These are phyloP conservation scores for Acer negundo DNA, from an alignment of 345 rosid genomes.

Conservation along the genomic window DNA sequence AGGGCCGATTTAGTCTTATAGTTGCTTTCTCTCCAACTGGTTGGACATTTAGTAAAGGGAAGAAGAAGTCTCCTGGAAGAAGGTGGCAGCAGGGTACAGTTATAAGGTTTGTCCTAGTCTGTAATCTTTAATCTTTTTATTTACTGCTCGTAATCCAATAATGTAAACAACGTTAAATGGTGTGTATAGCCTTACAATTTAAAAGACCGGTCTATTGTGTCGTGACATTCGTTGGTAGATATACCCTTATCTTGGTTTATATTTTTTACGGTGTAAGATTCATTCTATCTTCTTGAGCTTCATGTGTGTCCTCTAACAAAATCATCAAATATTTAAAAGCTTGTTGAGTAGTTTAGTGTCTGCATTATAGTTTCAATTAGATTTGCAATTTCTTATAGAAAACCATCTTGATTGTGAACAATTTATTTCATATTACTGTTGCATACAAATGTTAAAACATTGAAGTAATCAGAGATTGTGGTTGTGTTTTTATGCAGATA, in stretches of 20 bases:
- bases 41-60: conserved; percentile 85
- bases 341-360: too few relatives aligned
- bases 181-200: too few relatives aligned
- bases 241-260: too few relatives aligned
- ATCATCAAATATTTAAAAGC: too few relatives aligned
- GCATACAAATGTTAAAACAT: background rate
- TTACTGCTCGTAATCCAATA: background rate
- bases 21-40: conserved; percentile 98
- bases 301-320: too few relatives aligned
- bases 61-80: conserved; percentile 84
- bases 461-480: background rate
- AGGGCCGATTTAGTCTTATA: conserved; percentile 75
- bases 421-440: background rate
- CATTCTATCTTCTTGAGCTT: background rate
- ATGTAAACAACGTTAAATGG: too few relatives aligned
- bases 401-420: too few relatives aligned
- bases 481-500: conserved; percentile 49
- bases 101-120: conserved; percentile 55
- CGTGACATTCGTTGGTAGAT: too few relatives aligned
- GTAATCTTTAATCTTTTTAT: background rate
- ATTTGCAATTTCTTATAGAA: too few relatives aligned
- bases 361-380: too few relatives aligned
- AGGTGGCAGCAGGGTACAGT: conserved; percentile 95
- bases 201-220: too few relatives aligned
- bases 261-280: too few relatives aligned